Evolutionary conservation across 768 basidiomycete species (phyloP), one percentile per base, ranked within the genome.

Genomic region (Sistotremastrum suecicum): DNA sequence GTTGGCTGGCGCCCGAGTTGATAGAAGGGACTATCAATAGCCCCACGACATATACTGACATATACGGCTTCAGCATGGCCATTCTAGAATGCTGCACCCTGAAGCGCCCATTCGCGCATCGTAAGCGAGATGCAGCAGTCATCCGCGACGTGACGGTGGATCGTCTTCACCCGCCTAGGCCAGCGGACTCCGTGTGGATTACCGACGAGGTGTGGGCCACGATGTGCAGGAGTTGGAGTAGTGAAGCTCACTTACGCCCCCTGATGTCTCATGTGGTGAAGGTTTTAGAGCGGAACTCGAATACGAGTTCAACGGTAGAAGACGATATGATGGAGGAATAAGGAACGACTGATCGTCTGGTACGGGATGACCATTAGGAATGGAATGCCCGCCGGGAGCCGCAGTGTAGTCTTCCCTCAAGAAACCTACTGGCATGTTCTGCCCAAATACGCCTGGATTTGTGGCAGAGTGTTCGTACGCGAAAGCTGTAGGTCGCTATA

Each of bases 1-100:
- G 20, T 20, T 80, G 77, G 76, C 63, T 75, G 32, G 75, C 78
- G 5, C 79, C 78, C 1, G 77, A 79, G 53, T 60, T 78, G 42
- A 71, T 71, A 42, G 60, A 67, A 11, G 68, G 67, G n/a, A 64
- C 61, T 6, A 59, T 63, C 7, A 50, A 56, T 37, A 60, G 61
- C 37, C 69, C 69, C 0, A 74, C 72, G 7, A 68, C 60, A 54
- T 60, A 62, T 39, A 66, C 71, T 8, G 78, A 80, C 52, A 61
- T 70, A 0, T 80, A 78, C 50, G 73, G 75, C 3, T 80, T 68
- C 45, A 71, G 69, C 7, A 80, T 80, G 78, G 66, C 72, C 8
- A 63, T 74, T 34, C 63, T 80, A 29, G 78, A 80, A 51, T 66
- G 78, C 42, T 54, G 75, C 33, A 78, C 78, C 4, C 65, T 63